Conservation (phyloP, 306 rosid species). For the Begonia peltatifolia region DNA sequence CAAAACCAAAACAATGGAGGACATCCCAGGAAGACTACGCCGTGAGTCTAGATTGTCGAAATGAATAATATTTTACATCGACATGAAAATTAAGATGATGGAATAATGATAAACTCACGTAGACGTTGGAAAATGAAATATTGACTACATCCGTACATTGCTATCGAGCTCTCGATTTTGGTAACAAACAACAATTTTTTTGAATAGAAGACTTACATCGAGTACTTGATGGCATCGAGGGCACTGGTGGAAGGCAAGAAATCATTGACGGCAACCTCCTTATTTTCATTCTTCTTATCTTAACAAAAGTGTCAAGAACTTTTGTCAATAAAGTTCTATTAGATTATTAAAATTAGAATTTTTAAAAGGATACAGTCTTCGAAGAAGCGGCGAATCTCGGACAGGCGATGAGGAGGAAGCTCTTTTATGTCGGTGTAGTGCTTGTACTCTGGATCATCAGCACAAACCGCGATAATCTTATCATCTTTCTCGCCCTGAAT, state of each 20-base stretch:
- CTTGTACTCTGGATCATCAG: constrained; percentile 79
- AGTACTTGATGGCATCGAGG: constrained; percentile 61
- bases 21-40: too few species aligned
- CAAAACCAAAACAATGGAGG: too few species aligned
- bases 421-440: constrained; percentile 55
- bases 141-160: too few species aligned
- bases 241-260: constrained; percentile 56
- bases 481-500: constrained; percentile 83
- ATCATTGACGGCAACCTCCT: constrained; percentile 83
- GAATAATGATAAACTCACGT: too few species aligned
- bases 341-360: not conserved
- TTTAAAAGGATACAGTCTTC: constrained; percentile 63
- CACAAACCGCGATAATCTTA: constrained; percentile 84
- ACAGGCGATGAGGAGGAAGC: constrained; percentile 79
- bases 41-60: too few species aligned
- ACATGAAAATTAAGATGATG: too few species aligned
- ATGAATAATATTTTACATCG: too few species aligned
- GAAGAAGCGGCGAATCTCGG: constrained; percentile 76
- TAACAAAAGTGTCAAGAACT: constrained; percentile 16
- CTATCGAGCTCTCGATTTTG: not conserved
- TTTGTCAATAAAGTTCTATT: not conserved
- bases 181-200: not conserved
- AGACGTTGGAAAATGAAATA: too few species aligned
- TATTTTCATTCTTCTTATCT: constrained; percentile 93
- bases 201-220: constrained; percentile 36